Conservation (phyloP, 192 early-diverging fungal genomes). For the Coemansia guatemalensis region DNA sequence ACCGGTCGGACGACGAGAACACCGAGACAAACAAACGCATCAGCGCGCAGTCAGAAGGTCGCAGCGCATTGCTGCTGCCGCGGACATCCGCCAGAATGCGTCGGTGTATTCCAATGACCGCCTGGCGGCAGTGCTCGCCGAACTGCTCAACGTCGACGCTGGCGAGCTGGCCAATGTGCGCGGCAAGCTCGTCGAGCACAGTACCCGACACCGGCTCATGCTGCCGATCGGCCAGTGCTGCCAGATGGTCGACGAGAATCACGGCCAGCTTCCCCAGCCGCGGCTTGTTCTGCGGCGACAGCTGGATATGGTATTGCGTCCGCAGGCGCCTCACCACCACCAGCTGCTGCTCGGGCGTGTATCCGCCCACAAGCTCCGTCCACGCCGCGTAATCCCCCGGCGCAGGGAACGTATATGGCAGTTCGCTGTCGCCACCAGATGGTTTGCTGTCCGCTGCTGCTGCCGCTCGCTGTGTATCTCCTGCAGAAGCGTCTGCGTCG, state of each 20-base stretch:
- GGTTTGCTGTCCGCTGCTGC: slow-evolving; percentile 9
- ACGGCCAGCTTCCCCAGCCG: slow-evolving; percentile 68
- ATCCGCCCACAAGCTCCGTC: slow-evolving; percentile 61
- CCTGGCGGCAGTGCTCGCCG: slow-evolving; percentile 56
- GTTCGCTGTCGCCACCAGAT: slow-evolving; percentile 39
- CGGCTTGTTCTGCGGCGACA: slow-evolving; percentile 76
- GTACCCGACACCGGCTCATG: slow-evolving; percentile 54
- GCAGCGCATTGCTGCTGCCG: slow-evolving; percentile 17
- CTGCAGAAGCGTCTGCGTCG: slow-evolving; percentile 14
- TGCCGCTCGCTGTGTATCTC: background rate
- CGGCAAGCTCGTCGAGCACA: slow-evolving; percentile 58
- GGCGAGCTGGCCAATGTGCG: slow-evolving; percentile 66
- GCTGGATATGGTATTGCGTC: slow-evolving; percentile 78
- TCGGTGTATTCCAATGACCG: slow-evolving; percentile 57
- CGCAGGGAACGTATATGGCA: slow-evolving; percentile 85
- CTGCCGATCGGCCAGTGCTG: slow-evolving; percentile 61
- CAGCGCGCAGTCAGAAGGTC: slow-evolving; percentile 61
- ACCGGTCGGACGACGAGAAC: slow-evolving; percentile 92
- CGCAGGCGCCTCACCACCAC: slow-evolving; percentile 81
- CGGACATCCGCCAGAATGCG: slow-evolving; percentile 39
- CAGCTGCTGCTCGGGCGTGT: slow-evolving; percentile 66
- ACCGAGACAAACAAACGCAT: slow-evolving; percentile 71
- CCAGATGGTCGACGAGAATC: slow-evolving; percentile 70
- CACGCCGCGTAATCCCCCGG: slow-evolving; percentile 75
- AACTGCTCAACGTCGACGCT: slow-evolving; percentile 59